These are phyloP conservation scores for Peronosclerospora sorghi DNA, from an alignment of 352 stramenopile species.

Conservation along the genomic window DNA sequence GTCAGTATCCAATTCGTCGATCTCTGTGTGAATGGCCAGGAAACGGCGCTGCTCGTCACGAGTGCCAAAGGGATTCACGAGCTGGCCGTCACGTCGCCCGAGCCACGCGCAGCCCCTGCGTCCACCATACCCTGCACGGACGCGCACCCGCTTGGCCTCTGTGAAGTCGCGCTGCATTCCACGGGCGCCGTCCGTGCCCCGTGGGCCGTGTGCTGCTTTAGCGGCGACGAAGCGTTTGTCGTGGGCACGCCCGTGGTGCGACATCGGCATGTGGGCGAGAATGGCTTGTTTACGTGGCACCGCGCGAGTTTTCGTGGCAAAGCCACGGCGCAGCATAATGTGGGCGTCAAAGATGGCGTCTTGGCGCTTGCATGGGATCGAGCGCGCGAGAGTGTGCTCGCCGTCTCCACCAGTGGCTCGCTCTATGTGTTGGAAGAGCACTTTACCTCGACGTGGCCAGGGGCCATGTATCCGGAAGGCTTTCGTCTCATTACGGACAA, in stretches of 20 bases:
- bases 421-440: conserved; percentile 64
- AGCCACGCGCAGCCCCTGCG: too few species aligned
- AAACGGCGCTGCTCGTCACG: conserved; percentile 44
- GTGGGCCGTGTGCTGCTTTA: conserved; percentile 67
- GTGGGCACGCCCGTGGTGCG: conserved; percentile 68
- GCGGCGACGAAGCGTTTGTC: conserved; percentile 48
- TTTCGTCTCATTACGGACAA: conserved; percentile 79
- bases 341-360: conserved; percentile 64
- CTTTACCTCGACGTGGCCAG: conserved; percentile 67
- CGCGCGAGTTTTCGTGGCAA: conserved; percentile 20
- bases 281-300: conserved; percentile 73
- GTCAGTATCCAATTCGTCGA: conserved; percentile 64
- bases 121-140: too few species aligned
- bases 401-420: conserved; percentile 50
- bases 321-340: conserved; percentile 52
- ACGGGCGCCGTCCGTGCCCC: conserved; percentile 61
- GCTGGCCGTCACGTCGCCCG: conserved; percentile 16
- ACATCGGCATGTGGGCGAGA: conserved; percentile 70
- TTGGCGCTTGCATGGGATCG: conserved; percentile 51
- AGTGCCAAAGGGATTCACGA: conserved; percentile 75
- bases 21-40: conserved; percentile 37
- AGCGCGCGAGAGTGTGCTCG: conserved; percentile 37
- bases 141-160: conserved; percentile 14
- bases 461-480: conserved; percentile 74
- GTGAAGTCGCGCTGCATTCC: conserved; percentile 40